Conservation (phyloP, 1,284 basidiomycete species). For the Cystobasidium pallidum region DNA sequence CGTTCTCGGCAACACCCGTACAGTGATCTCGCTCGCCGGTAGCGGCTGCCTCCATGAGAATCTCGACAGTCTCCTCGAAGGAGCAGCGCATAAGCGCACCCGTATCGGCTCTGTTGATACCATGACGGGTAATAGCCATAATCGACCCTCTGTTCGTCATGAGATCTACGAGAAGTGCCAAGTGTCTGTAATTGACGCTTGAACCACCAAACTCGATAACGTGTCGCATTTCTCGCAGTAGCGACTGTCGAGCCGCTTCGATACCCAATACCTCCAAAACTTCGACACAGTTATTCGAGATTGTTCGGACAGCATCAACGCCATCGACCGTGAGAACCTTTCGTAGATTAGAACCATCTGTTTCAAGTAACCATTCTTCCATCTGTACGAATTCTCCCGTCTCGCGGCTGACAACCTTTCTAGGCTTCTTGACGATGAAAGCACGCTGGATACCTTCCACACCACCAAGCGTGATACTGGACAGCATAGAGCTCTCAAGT, state of each 20-base stretch:
- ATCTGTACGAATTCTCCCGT: slow-evolving; percentile 58
- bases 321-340: slow-evolving; percentile 92
- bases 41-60: slow-evolving; percentile 97
- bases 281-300: slow-evolving; percentile 97
- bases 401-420: slow-evolving; percentile 65
- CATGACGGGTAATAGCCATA: slow-evolving; percentile 99
- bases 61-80: slow-evolving; percentile 99
- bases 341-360: slow-evolving; percentile 93
- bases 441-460: slow-evolving; percentile 89
- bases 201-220: slow-evolving; percentile 99
- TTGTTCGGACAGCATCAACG: slow-evolving; percentile 87
- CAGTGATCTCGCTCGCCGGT: slow-evolving; percentile 98
- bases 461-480: slow-evolving; percentile 88
- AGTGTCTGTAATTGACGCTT: slow-evolving; percentile 98
- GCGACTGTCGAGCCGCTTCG: slow-evolving; percentile 90
- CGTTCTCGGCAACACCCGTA: slow-evolving; percentile 96
- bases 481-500: slow-evolving; percentile 93
- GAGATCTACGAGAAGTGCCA: slow-evolving; percentile 91
- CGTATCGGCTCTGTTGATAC: slow-evolving; percentile 97
- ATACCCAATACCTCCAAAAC: slow-evolving; percentile 96
- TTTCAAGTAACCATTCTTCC: slow-evolving; percentile 96
- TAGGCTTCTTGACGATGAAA: slow-evolving; percentile 88
- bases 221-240: slow-evolving; percentile 86
- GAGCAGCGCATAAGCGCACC: slow-evolving; percentile 97
- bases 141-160: slow-evolving; percentile 96